Conservation (phyloP, 2,329 filamentous ascomycete species). For the Colletotrichum echinochloae region DNA sequence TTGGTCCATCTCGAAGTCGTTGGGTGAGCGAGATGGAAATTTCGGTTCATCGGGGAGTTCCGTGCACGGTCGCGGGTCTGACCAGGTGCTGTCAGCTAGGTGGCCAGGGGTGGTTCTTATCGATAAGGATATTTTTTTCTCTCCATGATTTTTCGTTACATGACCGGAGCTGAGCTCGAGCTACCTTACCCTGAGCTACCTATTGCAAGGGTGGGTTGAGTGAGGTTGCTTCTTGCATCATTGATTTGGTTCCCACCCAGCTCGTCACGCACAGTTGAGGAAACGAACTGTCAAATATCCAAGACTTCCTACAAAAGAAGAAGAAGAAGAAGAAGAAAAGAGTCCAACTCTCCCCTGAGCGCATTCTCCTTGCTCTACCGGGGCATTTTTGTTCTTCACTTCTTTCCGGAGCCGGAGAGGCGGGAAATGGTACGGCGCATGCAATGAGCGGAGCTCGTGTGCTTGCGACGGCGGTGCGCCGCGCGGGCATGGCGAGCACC, state of each 20-base stretch:
- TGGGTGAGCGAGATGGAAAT: conserved; percentile 28
- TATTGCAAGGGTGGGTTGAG: neutral
- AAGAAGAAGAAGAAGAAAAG: neutral
- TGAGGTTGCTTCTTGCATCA: neutral
- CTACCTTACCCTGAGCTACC: too few relatives aligned
- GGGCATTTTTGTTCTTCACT: neutral
- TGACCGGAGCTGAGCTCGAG: conserved; percentile 25
- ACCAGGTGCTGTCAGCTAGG: neutral
- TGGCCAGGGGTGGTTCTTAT: conserved; percentile 20
- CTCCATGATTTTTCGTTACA: conserved; percentile 36
- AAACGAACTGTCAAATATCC: too few relatives aligned
- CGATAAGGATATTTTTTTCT: conserved; percentile 30
- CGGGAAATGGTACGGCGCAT: conserved; percentile 35
- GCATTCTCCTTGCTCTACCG: neutral
- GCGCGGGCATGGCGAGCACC: conserved; percentile 14
- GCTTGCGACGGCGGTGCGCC: conserved; percentile 32
- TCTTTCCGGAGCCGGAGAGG: too few relatives aligned
- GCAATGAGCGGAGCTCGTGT: conserved; percentile 50
- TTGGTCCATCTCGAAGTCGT: neutral
- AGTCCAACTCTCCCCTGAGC: neutral
- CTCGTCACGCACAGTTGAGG: neutral
- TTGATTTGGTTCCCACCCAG: neutral
- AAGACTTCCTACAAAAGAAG: neutral
- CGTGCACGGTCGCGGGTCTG: conserved; percentile 23
- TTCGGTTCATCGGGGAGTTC: conserved; percentile 37